These are phyloP conservation scores for Fraxinus velutina DNA, from an alignment of 305 asterid species.

Conservation along the genomic window DNA sequence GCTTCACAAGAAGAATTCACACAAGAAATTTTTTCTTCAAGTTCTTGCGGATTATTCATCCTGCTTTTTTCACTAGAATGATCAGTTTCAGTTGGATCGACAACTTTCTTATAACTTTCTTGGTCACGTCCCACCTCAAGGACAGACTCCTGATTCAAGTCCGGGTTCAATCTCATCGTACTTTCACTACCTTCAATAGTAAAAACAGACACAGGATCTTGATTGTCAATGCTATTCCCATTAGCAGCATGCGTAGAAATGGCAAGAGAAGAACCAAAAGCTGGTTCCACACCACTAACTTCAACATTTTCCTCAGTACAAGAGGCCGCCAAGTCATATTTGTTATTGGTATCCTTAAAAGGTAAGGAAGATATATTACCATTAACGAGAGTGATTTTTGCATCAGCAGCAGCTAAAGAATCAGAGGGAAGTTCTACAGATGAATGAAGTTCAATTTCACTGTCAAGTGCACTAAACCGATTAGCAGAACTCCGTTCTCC, in stretches of 20 bases:
- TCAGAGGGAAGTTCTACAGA: constrained; percentile 22
- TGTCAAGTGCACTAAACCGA: background rate
- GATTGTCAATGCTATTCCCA: constrained; percentile 18
- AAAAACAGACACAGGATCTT: constrained; percentile 13
- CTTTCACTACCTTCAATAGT: constrained; percentile 21
- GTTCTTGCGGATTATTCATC: background rate
- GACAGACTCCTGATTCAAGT: constrained; percentile 12
- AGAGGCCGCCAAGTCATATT: constrained; percentile 8
- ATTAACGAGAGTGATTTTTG: constrained; percentile 2
- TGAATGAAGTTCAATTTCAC: constrained; percentile 13
- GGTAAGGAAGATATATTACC: constrained; percentile 8
- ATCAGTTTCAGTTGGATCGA: constrained; percentile 5
- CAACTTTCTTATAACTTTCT: background rate
- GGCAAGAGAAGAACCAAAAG: constrained; percentile 19
- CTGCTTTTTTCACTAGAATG: constrained; percentile 10
- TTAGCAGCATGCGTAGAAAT: constrained; percentile 14
- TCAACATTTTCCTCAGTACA: constrained; percentile 13
- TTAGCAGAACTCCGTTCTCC: constrained; percentile 16
- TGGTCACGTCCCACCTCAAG: constrained; percentile 20
- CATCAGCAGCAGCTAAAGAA: constrained; percentile 20
- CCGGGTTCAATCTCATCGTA: constrained; percentile 8
- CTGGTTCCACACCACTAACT: constrained; percentile 8
- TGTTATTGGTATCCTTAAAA: background rate
- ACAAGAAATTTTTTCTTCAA: constrained; percentile 30
- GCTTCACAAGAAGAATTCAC: constrained; percentile 14